Evolutionary conservation across 2,329 filamentous ascomycete genomes (phyloP).

Genomic region (Zasmidium citrigriseum): DNA sequence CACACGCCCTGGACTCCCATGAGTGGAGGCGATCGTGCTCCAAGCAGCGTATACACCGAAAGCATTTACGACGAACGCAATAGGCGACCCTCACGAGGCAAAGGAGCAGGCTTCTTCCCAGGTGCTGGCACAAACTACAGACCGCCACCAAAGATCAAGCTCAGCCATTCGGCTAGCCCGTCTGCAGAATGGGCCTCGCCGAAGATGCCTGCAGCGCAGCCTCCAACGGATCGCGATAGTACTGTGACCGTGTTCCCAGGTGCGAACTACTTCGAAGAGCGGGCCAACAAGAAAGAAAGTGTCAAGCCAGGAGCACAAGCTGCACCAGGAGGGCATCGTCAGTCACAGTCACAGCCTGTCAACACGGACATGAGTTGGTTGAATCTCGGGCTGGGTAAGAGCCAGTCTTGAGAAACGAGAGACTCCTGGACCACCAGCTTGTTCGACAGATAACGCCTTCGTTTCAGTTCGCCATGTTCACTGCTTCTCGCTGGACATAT

Average conservation of each 20-base stretch:
- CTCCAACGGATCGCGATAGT: constrained; percentile 31
- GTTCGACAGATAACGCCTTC: neutral
- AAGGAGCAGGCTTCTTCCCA: constrained; percentile 54
- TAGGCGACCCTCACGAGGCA: constrained; percentile 42
- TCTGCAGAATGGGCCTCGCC: constrained; percentile 28
- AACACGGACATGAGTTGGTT: constrained; percentile 74
- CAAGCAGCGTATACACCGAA: constrained; percentile 48
- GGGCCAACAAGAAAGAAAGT: constrained; percentile 19
- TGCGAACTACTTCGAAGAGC: constrained; percentile 27
- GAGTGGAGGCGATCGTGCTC: constrained; percentile 32
- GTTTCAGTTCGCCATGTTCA: neutral
- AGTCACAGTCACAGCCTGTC: constrained; percentile 44
- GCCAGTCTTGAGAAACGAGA: neutral
- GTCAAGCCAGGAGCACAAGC: constrained; percentile 46
- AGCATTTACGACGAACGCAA: constrained; percentile 48
- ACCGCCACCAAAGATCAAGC: constrained; percentile 29
- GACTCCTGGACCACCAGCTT: neutral
- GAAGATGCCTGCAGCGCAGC: constrained; percentile 10
- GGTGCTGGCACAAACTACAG: constrained; percentile 32
- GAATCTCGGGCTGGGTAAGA: constrained; percentile 52
- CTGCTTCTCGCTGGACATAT: neutral
- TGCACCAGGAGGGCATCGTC: constrained; percentile 18
- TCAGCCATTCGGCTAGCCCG: constrained; percentile 25
- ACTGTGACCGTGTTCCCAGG: constrained; percentile 39
- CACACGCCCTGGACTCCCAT: constrained; percentile 36